Percentiles rank a stretch among this genome's conserved stretches.
Evolutionary conservation across 306 rosid genomes (phyloP).

Genomic region (Castanea crenata): DNA sequence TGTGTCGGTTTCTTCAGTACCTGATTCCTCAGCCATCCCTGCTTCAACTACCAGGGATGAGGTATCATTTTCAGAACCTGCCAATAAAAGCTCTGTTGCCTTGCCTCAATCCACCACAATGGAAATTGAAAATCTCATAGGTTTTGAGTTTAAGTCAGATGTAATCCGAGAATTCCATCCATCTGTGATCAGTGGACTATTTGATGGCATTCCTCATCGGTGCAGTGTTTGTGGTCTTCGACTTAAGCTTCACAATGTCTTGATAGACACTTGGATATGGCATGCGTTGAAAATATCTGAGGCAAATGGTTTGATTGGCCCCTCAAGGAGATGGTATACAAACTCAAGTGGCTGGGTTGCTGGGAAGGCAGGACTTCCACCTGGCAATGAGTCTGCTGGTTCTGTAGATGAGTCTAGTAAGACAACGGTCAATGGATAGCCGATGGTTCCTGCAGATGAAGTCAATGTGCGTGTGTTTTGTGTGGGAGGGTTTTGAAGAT

Average conservation of each 20-base stretch:
- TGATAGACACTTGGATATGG: slow-evolving; percentile 70
- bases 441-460: slow-evolving; percentile 72
- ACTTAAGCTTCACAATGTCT: slow-evolving; percentile 52
- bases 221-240: slow-evolving; percentile 63
- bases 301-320: slow-evolving; percentile 25
- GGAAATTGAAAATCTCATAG: slow-evolving; percentile 50
- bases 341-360: slow-evolving; percentile 51
- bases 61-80: slow-evolving; percentile 24
- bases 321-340: slow-evolving; percentile 71
- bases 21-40: slow-evolving; percentile 42
- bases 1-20: slow-evolving; percentile 40
- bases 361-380: slow-evolving; percentile 44
- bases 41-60: slow-evolving; percentile 38
- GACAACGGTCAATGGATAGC: slow-evolving; percentile 29
- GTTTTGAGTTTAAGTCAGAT: slow-evolving; percentile 69
- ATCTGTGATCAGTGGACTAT: slow-evolving; percentile 55
- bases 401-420: slow-evolving; percentile 26
- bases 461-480: slow-evolving; percentile 64
- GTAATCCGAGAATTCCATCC: slow-evolving; percentile 65
- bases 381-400: slow-evolving; percentile 27
- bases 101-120: slow-evolving; percentile 38
- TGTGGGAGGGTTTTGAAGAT: slow-evolving; percentile 93
- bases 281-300: slow-evolving; percentile 51
- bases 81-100: slow-evolving; percentile 28
- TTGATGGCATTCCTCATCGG: slow-evolving; percentile 53